phyloP scores from a whole-genome alignment of 768 basidiomycete species.

The Suillus hirtellus region DNA sequence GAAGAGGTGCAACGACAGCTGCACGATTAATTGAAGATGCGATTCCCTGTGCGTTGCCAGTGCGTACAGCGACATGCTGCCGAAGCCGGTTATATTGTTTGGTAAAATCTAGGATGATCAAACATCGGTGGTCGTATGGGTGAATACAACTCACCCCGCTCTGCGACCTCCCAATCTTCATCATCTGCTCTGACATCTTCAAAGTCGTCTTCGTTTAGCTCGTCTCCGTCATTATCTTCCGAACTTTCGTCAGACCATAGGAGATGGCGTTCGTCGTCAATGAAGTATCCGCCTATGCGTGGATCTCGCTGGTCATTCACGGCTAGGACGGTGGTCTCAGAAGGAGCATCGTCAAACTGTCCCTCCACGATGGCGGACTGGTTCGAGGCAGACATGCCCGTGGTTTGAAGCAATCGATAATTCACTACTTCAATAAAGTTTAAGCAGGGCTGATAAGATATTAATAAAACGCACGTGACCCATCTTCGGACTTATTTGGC shows the following conservation, averaged over 20 bases:
- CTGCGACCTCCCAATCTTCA: slow-evolving; percentile 87
- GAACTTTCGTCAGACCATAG: slow-evolving; percentile 33
- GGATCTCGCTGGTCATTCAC: slow-evolving; percentile 29
- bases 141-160: slow-evolving; percentile 57
- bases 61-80: slow-evolving; percentile 85
- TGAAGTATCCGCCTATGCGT: slow-evolving; percentile 39
- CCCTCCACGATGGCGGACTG: slow-evolving; percentile 41
- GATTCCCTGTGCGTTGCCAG: slow-evolving; percentile 64
- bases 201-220: slow-evolving; percentile 49
- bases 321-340: slow-evolving; percentile 12
- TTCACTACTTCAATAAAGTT: not conserved
- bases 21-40: slow-evolving; percentile 52
- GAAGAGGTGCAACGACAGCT: slow-evolving; percentile 59
- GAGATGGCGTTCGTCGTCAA: slow-evolving; percentile 41
- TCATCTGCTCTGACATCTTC: slow-evolving; percentile 71
- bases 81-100: slow-evolving; percentile 96
- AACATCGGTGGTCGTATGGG: not conserved
- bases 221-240: slow-evolving; percentile 21
- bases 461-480: slow-evolving; percentile 3
- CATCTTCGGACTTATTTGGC: not conserved
- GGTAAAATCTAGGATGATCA: slow-evolving; percentile 78
- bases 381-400: slow-evolving; percentile 21
- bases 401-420: not conserved
- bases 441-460: slow-evolving; percentile 1
- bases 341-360: slow-evolving; percentile 61